Percentiles rank a stretch among this genome's conserved stretches.
Conservation (phyloP, 73 alveolate species). For the Paramecium octaurelia region DNA sequence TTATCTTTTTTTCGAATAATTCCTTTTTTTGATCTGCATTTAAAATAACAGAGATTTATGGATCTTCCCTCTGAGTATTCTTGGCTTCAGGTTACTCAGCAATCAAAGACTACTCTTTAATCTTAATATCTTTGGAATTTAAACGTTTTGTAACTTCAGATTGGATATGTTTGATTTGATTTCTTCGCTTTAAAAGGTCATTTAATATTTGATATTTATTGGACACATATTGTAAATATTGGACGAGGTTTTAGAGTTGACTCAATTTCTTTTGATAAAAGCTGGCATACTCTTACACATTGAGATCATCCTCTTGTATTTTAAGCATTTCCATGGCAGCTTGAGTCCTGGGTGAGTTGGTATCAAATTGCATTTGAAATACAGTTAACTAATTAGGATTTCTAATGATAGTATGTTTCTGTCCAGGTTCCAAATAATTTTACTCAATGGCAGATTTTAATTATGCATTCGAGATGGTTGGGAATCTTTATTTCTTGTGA, state of each 20-base stretch:
- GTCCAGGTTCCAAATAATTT: neutral
- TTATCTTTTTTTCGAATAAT: neutral
- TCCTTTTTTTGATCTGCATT: neutral
- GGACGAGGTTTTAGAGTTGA: neutral
- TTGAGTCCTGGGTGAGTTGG: neutral
- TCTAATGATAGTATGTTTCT: neutral
- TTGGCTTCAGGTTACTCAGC: neutral
- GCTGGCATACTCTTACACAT: neutral
- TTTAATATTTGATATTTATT: neutral
- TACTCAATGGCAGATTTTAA: neutral
- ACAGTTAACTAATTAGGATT: neutral
- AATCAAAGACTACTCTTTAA: neutral
- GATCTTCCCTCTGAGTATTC: neutral
- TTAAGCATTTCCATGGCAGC: conserved; percentile 23
- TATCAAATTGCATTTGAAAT: neutral
- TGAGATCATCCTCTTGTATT: neutral
- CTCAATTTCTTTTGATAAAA: neutral
- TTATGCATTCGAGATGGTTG: neutral
- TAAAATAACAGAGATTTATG: neutral
- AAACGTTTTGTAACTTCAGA: neutral
- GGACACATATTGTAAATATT: neutral
- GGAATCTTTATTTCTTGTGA: neutral
- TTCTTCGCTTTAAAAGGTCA: neutral
- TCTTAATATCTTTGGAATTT: neutral
- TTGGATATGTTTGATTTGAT: neutral